These are phyloP conservation scores for Scedosporium dehoogii DNA, from an alignment of 2,329 filamentous ascomycete genomes.

Conservation along the genomic window DNA sequence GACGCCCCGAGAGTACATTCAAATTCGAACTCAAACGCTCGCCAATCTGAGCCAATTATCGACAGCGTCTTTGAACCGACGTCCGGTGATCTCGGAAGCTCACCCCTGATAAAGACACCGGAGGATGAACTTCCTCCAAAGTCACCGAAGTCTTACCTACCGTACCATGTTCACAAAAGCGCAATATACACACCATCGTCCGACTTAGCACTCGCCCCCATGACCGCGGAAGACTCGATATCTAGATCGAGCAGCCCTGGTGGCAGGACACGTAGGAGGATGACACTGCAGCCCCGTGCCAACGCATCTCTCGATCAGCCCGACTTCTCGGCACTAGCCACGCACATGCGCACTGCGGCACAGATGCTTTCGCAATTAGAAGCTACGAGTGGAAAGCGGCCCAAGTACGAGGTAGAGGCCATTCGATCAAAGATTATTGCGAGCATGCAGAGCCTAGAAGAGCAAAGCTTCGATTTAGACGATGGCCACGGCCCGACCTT, in stretches of 20 bases:
- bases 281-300: slow-evolving; percentile 47
- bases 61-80: slow-evolving; percentile 81
- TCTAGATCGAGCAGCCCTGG: slow-evolving; percentile 61
- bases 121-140: slow-evolving; percentile 33
- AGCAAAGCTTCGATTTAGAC: slow-evolving; percentile 72
- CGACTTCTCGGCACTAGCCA: slow-evolving; percentile 73
- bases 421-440: slow-evolving; percentile 82
- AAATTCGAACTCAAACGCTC: slow-evolving; percentile 18
- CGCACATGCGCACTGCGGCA: slow-evolving; percentile 78
- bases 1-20: slow-evolving; percentile 47
- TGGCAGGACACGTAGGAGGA: slow-evolving; percentile 36
- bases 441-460: slow-evolving; percentile 80
- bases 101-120: slow-evolving; percentile 53
- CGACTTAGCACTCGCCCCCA: slow-evolving; percentile 56
- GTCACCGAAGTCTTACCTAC: slow-evolving; percentile 9
- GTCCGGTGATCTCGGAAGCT: slow-evolving; percentile 67
- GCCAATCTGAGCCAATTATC: slow-evolving; percentile 32
- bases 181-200: slow-evolving; percentile 19
- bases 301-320: slow-evolving; percentile 56
- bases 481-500: slow-evolving; percentile 66
- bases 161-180: slow-evolving; percentile 1
- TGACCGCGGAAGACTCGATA: slow-evolving; percentile 51
- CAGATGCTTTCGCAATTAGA: slow-evolving; percentile 82
- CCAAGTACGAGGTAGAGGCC: slow-evolving; percentile 69
- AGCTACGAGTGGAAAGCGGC: slow-evolving; percentile 68